Evolutionary conservation across 1,284 basidiomycete genomes (phyloP).

Genomic region (Cryptococcus sp.): DNA sequence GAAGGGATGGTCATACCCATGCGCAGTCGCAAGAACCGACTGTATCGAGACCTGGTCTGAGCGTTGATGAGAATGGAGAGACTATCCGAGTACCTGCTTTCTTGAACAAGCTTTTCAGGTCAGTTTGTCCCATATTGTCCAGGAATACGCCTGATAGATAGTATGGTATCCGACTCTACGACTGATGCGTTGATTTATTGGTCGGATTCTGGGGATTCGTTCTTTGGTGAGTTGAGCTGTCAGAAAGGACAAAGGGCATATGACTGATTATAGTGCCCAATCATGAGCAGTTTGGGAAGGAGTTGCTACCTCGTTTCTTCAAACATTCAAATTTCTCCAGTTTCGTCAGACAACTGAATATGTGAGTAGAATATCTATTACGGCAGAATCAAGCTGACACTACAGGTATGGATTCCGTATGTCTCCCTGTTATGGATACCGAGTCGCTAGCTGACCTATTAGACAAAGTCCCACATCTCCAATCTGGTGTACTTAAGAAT

Average conservation of each 20-base stretch:
- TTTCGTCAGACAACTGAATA: conserved; percentile 94
- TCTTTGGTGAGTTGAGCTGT: conserved; percentile 62
- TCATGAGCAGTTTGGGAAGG: conserved; percentile 85
- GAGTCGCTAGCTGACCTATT: neutral
- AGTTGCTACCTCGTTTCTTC: conserved; percentile 90
- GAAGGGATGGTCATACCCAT: neutral
- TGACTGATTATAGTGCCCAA: conserved; percentile 68
- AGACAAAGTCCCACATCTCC: conserved; percentile 88
- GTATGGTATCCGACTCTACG: conserved; percentile 84
- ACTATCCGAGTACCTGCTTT: conserved; percentile 66
- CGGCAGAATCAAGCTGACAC: neutral
- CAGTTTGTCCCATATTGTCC: conserved; percentile 47
- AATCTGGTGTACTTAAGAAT: conserved; percentile 82
- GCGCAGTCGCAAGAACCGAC: conserved; percentile 1
- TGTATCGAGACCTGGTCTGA: conserved; percentile 36
- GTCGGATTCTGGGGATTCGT: conserved; percentile 83
- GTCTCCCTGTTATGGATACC: conserved; percentile 6
- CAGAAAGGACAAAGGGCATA: neutral
- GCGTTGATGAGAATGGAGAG: conserved; percentile 44
- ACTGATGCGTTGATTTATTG: conserved; percentile 83
- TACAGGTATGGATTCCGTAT: conserved; percentile 67
- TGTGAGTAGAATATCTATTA: conserved; percentile 49
- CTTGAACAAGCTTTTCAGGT: conserved; percentile 89
- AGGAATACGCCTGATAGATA: conserved; percentile 39
- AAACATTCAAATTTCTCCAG: conserved; percentile 93